Base-by-base conservation (phyloP, 495 filamentous ascomycete genomes). In the Hypoxylon intermedium region DNA sequence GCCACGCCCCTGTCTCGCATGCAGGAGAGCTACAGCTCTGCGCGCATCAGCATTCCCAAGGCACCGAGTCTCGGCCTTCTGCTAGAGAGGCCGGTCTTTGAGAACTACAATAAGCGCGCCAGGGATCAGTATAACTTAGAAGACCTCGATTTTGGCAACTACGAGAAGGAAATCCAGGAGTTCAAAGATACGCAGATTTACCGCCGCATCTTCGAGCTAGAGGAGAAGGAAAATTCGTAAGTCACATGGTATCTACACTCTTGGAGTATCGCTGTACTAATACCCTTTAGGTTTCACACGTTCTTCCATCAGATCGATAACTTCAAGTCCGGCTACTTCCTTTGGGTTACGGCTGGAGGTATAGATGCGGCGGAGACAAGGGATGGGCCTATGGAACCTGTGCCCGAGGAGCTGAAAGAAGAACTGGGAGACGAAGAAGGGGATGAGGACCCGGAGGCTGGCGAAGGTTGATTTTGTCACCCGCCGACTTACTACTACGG, bases 131-230 rank as follows among this genome's bases (percentile, higher is more conserved):
- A 82, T 34, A 81, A 80, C 0, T 80, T 77, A 28, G 81, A 88
- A 33, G 76, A 79, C 9, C 87, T 99, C 53, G 84, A 90, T 67
- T 98, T 97, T 69, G 76, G 79, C 24, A 87, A 86, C 53, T 90
- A 87, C 63, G 80, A 91, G 44, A 82, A 83, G 58, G 83, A 90
- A 73, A 91, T 99, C 60, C 77, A 84, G 47, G 87, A 86, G 57
- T 99, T 99, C 72, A 97, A 97, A 78, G 89, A 96, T 70, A 75
- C 86, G 57, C 87, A 96, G 73, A 98, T 99, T 44, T 99, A 99
- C 68, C 82, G 88, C 63, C 80, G 90, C 9, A 96, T 98, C 56
- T 98, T 93, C 75, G 83, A 88, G 28, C 86, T 94, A 62, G 94
- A 98, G 74, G 88, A 93, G 72, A 81, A 88, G 67, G 82, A 86